Evolutionary conservation across 169 alveolate genomes (phyloP), one percentile per base, ranked within the genome.

Genomic region (Cryptosporidium tyzzeri): DNA sequence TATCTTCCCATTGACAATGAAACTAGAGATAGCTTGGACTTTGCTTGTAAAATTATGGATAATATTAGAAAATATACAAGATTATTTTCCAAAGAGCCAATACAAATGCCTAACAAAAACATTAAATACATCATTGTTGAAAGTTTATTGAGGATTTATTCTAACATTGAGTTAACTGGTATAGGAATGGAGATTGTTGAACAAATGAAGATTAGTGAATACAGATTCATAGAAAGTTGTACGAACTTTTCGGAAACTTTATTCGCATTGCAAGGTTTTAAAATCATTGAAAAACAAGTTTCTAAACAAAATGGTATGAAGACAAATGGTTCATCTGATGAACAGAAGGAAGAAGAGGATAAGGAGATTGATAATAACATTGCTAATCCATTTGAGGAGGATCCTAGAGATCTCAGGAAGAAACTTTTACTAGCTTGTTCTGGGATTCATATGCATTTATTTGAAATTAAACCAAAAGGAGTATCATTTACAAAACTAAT

Each of bases 151-250:
- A 26, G 26, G 26, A n/a, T 37, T 26, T 65, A 35, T 33, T 53
- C 71, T 0, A 37, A 9, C 12, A 31, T 65, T 0, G 26, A 65
- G 9, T 14, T 65, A 51, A 65, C 71, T 4, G 14, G 21, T 12
- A 29, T n/a, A 14, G 85, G 85, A 51, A 29, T 3, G 2, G 48
- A 71, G 7, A 71, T 71, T 7, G 58, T 71, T 51, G 35, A 48
- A 31, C 31, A 31, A 29, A 31, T 35, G 45, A 48, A 48, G 12
- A 80, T 80, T 3, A 23, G 21, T 2, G 65, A 39, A 41, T 5
- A 23, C 16, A 59, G 89, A n/a, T 80, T 80, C 62, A 26, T 59
- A n/a, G 89, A 80, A 21, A 80, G 89, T 29, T 80, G 89, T 62
- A 50, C 31, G 39, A 80, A 80, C 23, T 44, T 61, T 41, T 21